These are phyloP conservation scores for Thozetella sp. DNA, from an alignment of 495 filamentous ascomycete genomes.

Conservation along the genomic window DNA sequence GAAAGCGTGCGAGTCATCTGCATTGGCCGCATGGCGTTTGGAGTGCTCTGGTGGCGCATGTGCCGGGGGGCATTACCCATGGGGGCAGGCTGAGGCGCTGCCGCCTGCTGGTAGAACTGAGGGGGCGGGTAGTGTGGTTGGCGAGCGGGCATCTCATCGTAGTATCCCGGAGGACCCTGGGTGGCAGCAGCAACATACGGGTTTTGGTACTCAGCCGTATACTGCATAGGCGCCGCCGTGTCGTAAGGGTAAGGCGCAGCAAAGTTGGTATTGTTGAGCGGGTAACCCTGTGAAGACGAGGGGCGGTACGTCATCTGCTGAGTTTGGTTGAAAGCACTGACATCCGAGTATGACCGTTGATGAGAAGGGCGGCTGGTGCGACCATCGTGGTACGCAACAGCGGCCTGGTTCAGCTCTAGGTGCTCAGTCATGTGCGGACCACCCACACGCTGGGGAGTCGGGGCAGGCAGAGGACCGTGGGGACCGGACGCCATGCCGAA, in stretches of 20 bases:
- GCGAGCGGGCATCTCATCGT: not conserved
- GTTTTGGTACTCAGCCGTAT: not conserved
- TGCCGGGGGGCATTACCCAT: not conserved
- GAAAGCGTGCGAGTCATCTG: slow-evolving; percentile 1
- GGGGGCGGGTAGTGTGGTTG: not conserved
- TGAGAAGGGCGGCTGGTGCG: not conserved
- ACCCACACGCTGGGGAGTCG: not conserved
- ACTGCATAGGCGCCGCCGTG: not conserved
- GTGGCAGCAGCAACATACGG: not conserved
- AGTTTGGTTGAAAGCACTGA: not conserved
- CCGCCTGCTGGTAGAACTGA: not conserved
- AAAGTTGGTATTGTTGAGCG: not conserved
- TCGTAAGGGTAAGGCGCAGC: not conserved
- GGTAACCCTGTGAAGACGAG: slow-evolving; percentile 1
- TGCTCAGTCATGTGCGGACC: not conserved
- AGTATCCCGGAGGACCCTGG: not conserved
- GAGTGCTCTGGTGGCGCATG: slow-evolving; percentile 1
- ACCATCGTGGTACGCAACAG: not conserved
- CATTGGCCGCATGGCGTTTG: not conserved
- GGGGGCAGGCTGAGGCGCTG: not conserved
- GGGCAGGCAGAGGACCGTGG: not conserved
- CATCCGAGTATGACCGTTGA: slow-evolving; percentile 1
- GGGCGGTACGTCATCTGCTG: slow-evolving; percentile 1
- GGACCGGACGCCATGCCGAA: not conserved
- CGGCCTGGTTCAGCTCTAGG: not conserved